Evolutionary conservation across 202 grass and related monocot species (phyloP).

Genomic region (Panicum hallii): DNA sequence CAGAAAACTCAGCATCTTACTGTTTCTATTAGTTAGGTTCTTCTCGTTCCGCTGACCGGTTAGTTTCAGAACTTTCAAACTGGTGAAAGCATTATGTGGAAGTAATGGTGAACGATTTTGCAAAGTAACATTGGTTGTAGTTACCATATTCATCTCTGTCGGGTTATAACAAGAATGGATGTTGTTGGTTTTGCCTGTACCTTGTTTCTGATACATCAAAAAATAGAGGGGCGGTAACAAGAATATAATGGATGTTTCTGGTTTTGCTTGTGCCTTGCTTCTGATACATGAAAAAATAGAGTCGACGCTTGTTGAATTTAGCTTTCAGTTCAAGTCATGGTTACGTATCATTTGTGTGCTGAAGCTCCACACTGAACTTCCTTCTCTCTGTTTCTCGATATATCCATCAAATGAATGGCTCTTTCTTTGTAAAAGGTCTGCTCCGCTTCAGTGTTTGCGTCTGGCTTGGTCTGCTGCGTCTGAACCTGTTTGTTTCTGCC

Average conservation of each 20-base stretch:
- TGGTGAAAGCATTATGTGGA: neutral
- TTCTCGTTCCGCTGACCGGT: neutral
- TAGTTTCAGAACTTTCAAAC: neutral
- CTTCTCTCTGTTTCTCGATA: neutral
- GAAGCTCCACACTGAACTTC: neutral
- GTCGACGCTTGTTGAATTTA: neutral
- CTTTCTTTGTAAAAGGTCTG: neutral
- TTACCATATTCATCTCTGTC: neutral
- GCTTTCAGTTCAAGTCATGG: neutral
- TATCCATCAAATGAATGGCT: neutral
- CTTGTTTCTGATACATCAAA: neutral
- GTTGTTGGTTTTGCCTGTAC: neutral
- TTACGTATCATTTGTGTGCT: neutral
- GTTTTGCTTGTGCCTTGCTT: too few relatives aligned
- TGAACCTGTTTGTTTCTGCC: neutral
- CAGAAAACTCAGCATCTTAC: neutral
- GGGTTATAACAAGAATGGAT: neutral
- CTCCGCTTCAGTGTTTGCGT: neutral
- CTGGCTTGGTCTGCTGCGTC: neutral
- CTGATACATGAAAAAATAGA: neutral
- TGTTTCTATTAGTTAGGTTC: slow-evolving; percentile 1
- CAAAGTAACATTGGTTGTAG: neutral
- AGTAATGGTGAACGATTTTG: neutral
- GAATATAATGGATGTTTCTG: neutral
- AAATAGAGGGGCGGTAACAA: too few relatives aligned